These are phyloP conservation scores for Blastomyces parvus DNA, from an alignment of 2,329 filamentous ascomycete genomes.

Conservation along the genomic window DNA sequence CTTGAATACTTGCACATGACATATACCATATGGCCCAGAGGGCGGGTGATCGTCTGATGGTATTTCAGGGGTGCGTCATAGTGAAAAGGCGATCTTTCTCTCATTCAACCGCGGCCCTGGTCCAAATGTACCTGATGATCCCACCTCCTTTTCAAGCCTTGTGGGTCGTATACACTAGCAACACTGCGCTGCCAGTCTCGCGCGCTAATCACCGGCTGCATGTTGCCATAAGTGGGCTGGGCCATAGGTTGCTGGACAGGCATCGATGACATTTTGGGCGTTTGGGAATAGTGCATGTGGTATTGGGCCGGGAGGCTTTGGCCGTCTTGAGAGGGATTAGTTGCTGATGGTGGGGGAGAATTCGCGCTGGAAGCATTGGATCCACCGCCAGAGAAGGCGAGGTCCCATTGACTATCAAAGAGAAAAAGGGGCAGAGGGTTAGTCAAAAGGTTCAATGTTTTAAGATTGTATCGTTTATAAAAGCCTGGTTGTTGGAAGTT, in stretches of 20 bases:
- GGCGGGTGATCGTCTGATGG: not conserved
- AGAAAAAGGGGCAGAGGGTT: not conserved
- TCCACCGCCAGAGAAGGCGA: slow-evolving; percentile 71
- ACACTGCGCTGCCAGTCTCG: slow-evolving; percentile 42
- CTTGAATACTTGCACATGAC: not conserved
- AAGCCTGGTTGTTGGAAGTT: not conserved
- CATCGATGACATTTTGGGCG: slow-evolving; percentile 19
- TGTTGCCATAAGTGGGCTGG: slow-evolving; percentile 25
- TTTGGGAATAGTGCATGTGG: slow-evolving; percentile 8
- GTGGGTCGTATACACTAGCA: slow-evolving; percentile 39
- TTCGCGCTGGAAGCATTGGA: slow-evolving; percentile 31
- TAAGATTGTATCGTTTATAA: not conserved
- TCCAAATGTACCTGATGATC: slow-evolving; percentile 17
- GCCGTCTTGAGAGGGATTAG: slow-evolving; percentile 22
- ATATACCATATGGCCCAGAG: not conserved
- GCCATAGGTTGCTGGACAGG: slow-evolving; percentile 25
- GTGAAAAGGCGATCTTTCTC: not conserved
- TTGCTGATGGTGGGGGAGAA: slow-evolving; percentile 34
- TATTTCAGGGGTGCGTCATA: not conserved
- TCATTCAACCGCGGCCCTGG: not conserved
- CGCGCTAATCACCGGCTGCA: slow-evolving; percentile 30
- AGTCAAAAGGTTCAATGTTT: not conserved
- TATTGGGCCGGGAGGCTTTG: slow-evolving; percentile 13
- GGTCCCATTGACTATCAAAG: slow-evolving; percentile 73
- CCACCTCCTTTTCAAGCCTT: slow-evolving; percentile 38